Percentiles rank a stretch among this genome's conserved stretches.
Conservation (phyloP, 2,329 filamentous ascomycete genomes). For the Orbilia quercus region DNA sequence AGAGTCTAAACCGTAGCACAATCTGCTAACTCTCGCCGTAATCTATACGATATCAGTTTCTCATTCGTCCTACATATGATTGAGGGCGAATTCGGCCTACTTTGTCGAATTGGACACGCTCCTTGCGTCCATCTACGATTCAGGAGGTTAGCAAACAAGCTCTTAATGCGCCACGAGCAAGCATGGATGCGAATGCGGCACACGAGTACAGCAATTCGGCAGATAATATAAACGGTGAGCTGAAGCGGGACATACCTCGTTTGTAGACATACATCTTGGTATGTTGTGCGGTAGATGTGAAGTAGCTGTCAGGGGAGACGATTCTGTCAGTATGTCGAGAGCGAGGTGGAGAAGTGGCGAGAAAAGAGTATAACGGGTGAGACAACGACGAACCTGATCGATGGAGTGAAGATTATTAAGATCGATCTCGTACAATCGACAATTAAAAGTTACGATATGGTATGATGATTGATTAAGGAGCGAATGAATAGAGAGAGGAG, state of each 20-base stretch:
- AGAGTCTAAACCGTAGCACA: constrained; percentile 96
- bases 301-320: background rate
- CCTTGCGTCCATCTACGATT: constrained; percentile 90
- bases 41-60: constrained; percentile 67
- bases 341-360: background rate
- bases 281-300: constrained; percentile 7
- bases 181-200: background rate
- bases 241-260: constrained; percentile 66
- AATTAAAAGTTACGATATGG: constrained; percentile 7
- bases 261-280: constrained; percentile 72
- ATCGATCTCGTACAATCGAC: constrained; percentile 9
- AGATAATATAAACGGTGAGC: background rate
- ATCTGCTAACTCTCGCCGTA: constrained; percentile 94
- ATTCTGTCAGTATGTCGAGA: constrained; percentile 1
- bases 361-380: constrained; percentile 36
- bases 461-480: constrained; percentile 33
- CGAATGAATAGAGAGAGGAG: constrained; percentile 57
- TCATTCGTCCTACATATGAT: no score
- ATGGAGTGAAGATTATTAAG: background rate
- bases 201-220: constrained; percentile 6
- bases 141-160: constrained; percentile 24
- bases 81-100: constrained; percentile 15
- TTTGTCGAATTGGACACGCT: constrained; percentile 99
- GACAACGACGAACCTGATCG: constrained; percentile 20
- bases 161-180: constrained; percentile 12